Base-by-base conservation (phyloP, 129 eudicot species). In the Flaveria sonorensis region DNA sequence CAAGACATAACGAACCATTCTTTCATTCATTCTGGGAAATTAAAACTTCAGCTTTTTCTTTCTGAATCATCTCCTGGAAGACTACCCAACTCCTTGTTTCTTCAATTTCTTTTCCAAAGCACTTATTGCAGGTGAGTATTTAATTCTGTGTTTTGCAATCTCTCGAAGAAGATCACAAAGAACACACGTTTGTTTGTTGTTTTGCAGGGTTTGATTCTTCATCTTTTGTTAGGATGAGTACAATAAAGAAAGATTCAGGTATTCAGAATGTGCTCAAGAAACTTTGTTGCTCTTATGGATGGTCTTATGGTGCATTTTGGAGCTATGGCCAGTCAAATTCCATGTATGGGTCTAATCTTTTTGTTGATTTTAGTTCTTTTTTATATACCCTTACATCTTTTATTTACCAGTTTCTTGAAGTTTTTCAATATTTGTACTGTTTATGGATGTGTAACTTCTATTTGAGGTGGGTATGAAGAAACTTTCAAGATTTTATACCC, bases 261-360 rank as follows among this genome's bases (percentile, higher is more conserved):
- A 60, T 87, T 30, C 81, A 74, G 43, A 83, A 86, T 68, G 85
- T 69, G 26, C 88, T 94, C 63, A 87, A 82, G 89, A 85, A 60
- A 74, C 83, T 94, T 42, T 94, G 93, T 60, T 80, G 89, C 82
- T 80, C 71, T 72, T 70, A 85, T 85, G 96, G 99, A 77, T 94
- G 99, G 97, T 89, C 87, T 83, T 94, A 86, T 87, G 99, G 90
- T 71, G 90, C 87, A 70, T 87, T 94, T 74, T 94, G 99, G 99
- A 80, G 97, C 57, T 89, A 86, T 87, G 86, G 83, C 78, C 96
- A 83, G 19, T 76, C 55, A 68, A 86, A 89, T 82, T 77, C 89
- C 56, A 47, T 89, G 99, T 94, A 89, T 84, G 93, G 39, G 18
- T 50, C 47, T 81, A 63, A 23, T 57, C 74, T 81, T 68, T 51